Evolutionary conservation across 164 flowering plant species (phyloP), one percentile per base, ranked within the genome.

Genomic region (Echeveria elegans): DNA sequence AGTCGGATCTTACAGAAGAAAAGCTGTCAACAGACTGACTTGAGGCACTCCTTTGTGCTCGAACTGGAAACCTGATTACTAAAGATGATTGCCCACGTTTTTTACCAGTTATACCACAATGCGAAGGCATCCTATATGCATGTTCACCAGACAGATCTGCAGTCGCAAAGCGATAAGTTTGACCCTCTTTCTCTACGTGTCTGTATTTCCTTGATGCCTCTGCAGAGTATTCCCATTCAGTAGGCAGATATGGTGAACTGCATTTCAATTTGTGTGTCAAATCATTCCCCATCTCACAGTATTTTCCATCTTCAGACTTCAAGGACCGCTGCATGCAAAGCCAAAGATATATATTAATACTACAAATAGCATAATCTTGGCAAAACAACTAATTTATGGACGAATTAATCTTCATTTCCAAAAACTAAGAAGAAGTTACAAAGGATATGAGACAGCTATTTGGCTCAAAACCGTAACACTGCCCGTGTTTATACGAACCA

Each of bases 41-140:
- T 74, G 67, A 37, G 67, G 77, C 38, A 63, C 79, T 72, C 72
- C 78, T 69, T 70, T 79, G 80, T 79, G 73, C 66, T 77, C 60
- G 74, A 56, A 79, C 78, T 73, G 63, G 68, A 52, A 24, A 67
- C 78, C 76, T 70, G 66, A 73, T 72, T 74, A 75, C 73, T 74
- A 76, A 66, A 69, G 84, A 83, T 74, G 82, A 73, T 78, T 72
- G 79, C 70, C 75, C 76, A 74, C 70, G 66, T 59, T 73, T 82
- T 76, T 80, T 82, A 78, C 75, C 85, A 78, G 72, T 50, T 71
- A 67, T 56, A 69, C 77, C 69, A 68, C 71, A 68, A 70, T 81
- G 82, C 73, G 73, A 85, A 76, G 85, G 80, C 85, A 78, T 81
- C 73, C 68, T 79, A 71, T 83, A 83, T 78, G 82, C 88, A 86